A percentile compares a stretch with the other conserved stretches of the same genome.
These are phyloP conservation scores for Cercospora berteroae DNA, from an alignment of 2,329 filamentous ascomycete species.

Conservation along the genomic window DNA sequence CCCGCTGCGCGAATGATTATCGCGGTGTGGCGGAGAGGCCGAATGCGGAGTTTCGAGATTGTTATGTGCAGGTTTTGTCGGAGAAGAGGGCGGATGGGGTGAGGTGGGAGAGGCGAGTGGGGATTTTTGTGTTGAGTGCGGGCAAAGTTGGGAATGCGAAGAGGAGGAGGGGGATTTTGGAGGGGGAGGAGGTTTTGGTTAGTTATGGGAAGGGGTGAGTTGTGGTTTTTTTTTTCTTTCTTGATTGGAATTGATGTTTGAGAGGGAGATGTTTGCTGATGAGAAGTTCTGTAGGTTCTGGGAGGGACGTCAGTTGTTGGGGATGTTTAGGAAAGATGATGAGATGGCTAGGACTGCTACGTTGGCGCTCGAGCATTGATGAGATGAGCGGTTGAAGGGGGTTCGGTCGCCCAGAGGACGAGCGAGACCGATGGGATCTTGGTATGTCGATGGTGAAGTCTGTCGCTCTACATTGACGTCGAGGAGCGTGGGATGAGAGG, in stretches of 20 bases:
- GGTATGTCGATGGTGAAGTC: neutral
- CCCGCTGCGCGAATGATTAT: slow-evolving; percentile 56
- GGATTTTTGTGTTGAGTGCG: slow-evolving; percentile 50
- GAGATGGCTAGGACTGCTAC: slow-evolving; percentile 32
- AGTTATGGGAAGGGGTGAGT: slow-evolving; percentile 43
- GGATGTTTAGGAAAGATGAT: slow-evolving; percentile 29
- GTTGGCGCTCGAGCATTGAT: slow-evolving; percentile 26
- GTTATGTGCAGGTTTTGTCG: slow-evolving; percentile 40
- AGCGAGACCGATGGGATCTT: neutral
- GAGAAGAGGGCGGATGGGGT: slow-evolving; percentile 39
- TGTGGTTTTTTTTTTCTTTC: neutral
- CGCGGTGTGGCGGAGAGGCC: slow-evolving; percentile 45
- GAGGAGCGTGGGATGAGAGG: neutral
- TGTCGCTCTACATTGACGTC: neutral
- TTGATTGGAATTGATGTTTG: neutral
- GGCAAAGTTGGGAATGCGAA: slow-evolving; percentile 50
- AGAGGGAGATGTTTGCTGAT: neutral
- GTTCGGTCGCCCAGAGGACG: neutral
- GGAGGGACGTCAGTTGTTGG: slow-evolving; percentile 35
- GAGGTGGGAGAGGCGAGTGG: slow-evolving; percentile 49
- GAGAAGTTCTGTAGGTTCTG: slow-evolving; percentile 16
- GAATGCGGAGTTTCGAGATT: slow-evolving; percentile 42
- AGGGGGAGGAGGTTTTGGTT: slow-evolving; percentile 53
- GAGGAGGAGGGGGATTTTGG: slow-evolving; percentile 44
- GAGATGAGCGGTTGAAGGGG: neutral